These are phyloP conservation scores for Mycena rosella DNA, from an alignment of 768 basidiomycete species.

Conservation along the genomic window DNA sequence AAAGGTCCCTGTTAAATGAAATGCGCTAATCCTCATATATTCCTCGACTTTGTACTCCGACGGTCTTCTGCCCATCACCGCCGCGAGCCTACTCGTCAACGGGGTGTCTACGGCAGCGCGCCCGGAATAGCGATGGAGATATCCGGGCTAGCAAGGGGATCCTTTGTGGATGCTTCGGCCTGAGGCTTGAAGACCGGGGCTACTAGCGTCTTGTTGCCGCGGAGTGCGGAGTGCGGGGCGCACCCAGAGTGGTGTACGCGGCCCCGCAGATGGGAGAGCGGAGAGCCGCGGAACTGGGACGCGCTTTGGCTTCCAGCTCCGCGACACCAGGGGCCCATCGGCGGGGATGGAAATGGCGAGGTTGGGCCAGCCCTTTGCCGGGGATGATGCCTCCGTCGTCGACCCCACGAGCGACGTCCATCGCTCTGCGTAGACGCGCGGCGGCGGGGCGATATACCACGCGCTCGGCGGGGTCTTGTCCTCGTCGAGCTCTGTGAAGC, in stretches of 20 bases:
- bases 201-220: not conserved
- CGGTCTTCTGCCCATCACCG: conserved; percentile 1
- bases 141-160: not conserved
- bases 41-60: not conserved
- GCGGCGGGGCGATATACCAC: conserved; percentile 8
- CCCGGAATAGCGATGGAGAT: not conserved
- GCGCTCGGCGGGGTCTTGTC: conserved; percentile 7
- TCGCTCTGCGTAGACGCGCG: conserved; percentile 2
- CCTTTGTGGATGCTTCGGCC: conserved; percentile 10
- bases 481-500: not conserved
- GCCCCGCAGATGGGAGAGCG: conserved; percentile 15
- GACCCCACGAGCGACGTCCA: conserved; percentile 1
- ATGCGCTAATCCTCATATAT: not conserved
- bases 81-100: conserved; percentile 2
- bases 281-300: conserved; percentile 33
- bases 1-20: not conserved
- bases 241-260: conserved; percentile 14
- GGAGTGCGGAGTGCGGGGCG: conserved; percentile 21
- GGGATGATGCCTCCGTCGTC: not conserved
- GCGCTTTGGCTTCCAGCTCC: conserved; percentile 23
- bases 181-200: conserved; percentile 7
- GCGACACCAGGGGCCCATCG: not conserved
- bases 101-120: not conserved
- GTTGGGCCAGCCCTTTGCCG: not conserved
- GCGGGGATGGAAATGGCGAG: conserved; percentile 5